Evolutionary conservation across 2,329 filamentous ascomycete genomes (phyloP), one percentile per base, ranked within the genome.

Genomic region (Tolypocladium tundrense): DNA sequence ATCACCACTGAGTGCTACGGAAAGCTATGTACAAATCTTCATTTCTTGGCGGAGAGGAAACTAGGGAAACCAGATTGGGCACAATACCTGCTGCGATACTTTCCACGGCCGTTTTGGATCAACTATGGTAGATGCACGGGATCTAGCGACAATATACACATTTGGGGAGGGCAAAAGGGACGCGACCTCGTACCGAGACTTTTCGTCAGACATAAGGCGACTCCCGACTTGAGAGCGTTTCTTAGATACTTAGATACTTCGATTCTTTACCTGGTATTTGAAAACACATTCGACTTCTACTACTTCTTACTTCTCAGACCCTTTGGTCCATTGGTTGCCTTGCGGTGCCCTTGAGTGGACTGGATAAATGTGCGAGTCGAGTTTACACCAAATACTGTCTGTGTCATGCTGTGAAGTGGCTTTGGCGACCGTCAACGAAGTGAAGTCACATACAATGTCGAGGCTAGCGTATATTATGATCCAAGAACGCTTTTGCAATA

Each of bases 1-100:
- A 64, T 62, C 65, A 64, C 57, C 69, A 60, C 43, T 63, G 65
- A 57, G 19, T n/a, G 45, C 24, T 19, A 33, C 27, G 19, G 9
- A 16, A 50, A 10, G 27, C 27, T 33, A n/a, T 51, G 27, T 33
- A 33, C 14, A n/a, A 51, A 33, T 14, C 3, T 33, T 51, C 14
- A 33, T n/a, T 33, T 19, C 27, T 33, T 51, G 27, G 19, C n/a
- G 42, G 48, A 19, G 10, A 10, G 16, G 8, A 2, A 51, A n/a
- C 27, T 51, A 6, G 27, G 27, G 42, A 24, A 33, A 4, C 16
- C 71, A 67, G 55, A 41, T 11, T 10, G 8, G 19, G 33, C 16
- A 50, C 35, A 41, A 43, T 40, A 50, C 4, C 4, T 33, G 7
- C 5, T 33, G 3, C 16, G 16, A n/a, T 51, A 1, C 16, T 16